Evolutionary conservation across 2,329 filamentous ascomycete genomes (phyloP).

Genomic region (Ophiostoma novo-ulmi): DNA sequence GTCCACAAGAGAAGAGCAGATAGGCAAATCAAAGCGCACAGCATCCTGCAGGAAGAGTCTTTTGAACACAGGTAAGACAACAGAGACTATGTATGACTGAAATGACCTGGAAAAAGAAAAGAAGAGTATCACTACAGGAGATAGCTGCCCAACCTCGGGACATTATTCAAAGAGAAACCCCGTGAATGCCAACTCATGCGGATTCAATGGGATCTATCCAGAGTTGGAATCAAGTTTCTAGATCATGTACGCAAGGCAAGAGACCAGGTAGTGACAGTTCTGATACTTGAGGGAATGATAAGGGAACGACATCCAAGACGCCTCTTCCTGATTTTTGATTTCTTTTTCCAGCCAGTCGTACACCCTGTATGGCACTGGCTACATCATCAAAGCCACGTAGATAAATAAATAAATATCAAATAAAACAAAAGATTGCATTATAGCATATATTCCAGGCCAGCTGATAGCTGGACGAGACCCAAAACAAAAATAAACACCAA

Average conservation of each 20-base stretch:
- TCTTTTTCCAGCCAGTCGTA: neutral
- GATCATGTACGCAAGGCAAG: too few relatives aligned
- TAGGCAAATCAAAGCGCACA: neutral
- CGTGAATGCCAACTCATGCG: constrained; percentile 6
- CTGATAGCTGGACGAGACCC: neutral
- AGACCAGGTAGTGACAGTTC: too few relatives aligned
- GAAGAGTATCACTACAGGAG: neutral
- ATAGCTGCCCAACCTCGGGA: neutral
- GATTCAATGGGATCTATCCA: neutral
- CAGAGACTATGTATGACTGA: neutral
- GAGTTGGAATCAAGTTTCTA: neutral
- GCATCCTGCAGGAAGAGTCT: neutral
- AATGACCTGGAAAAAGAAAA: neutral
- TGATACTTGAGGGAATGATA: neutral
- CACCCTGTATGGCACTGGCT: neutral
- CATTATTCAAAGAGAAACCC: neutral
- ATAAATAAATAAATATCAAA: neutral
- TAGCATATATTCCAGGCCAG: neutral
- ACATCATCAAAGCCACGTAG: neutral
- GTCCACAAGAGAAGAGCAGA: neutral
- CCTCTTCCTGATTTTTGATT: neutral
- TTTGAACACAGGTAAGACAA: neutral
- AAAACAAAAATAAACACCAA: neutral
- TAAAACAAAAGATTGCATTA: neutral
- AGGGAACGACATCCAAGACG: neutral